These are phyloP conservation scores for Miamiensis avidus DNA, from an alignment of 169 alveolate species.

Conservation along the genomic window DNA sequence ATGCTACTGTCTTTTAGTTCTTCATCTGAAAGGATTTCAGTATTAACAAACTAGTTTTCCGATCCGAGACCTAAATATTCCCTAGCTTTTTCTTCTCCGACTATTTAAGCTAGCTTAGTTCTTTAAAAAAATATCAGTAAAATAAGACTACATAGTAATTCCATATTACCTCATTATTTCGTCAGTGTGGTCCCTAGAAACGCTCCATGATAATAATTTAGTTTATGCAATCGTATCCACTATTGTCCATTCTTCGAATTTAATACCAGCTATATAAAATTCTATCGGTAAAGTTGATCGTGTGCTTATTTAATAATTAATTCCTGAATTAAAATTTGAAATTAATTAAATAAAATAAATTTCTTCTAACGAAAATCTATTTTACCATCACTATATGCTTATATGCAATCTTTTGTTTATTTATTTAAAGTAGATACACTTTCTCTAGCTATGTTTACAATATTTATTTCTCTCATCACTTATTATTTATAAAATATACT, in stretches of 20 bases:
- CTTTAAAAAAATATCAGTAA: not conserved
- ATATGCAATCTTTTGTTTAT: too few relatives aligned
- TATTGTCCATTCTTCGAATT: not conserved
- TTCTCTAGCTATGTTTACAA: too few relatives aligned
- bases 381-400: too few relatives aligned
- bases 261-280: not conserved
- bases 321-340: not conserved
- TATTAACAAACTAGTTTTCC: not conserved
- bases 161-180: not conserved
- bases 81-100: not conserved
- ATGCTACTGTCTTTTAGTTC: not conserved
- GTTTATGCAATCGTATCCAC: not conserved
- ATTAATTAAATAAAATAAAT: too few relatives aligned
- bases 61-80: not conserved
- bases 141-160: too few relatives aligned
- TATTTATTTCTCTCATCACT: too few relatives aligned
- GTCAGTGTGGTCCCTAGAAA: not conserved
- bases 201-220: not conserved
- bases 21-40: not conserved
- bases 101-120: not conserved
- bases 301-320: not conserved
- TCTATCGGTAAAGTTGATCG: not conserved
- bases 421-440: too few relatives aligned
- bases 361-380: too few relatives aligned
- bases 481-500: too few relatives aligned